Evolutionary conservation across 2,329 filamentous ascomycete genomes (phyloP).

Genomic region (Hyphodiscus sp.): DNA sequence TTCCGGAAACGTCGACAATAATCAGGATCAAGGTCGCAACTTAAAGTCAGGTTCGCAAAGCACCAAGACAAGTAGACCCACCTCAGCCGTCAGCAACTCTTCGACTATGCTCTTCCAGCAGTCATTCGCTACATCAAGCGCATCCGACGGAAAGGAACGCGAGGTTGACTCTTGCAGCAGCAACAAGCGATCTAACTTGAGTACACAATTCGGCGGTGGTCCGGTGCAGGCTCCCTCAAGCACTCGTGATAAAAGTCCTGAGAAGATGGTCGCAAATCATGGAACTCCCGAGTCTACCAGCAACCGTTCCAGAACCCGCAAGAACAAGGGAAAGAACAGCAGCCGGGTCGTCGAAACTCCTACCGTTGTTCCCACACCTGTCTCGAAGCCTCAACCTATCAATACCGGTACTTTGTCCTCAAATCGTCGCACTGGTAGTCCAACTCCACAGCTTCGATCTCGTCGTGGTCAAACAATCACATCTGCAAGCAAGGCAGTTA

Average conservation of each 20-base stretch:
- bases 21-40: neutral
- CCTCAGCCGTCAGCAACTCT: neutral
- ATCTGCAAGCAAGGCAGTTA: slow-evolving; percentile 8
- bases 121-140: neutral
- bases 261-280: neutral
- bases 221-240: neutral
- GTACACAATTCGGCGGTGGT: neutral
- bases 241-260: neutral
- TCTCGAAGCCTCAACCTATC: slow-evolving; percentile 3
- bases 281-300: neutral
- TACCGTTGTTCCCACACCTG: slow-evolving; percentile 10
- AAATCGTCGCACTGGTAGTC: slow-evolving; percentile 3
- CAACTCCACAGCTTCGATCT: slow-evolving; percentile 17
- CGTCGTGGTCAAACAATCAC: slow-evolving; percentile 15
- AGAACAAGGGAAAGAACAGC: neutral
- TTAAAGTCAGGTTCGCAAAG: neutral
- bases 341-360: neutral
- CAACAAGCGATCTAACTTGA: neutral
- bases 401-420: slow-evolving; percentile 13
- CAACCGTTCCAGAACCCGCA: neutral
- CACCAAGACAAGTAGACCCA: neutral
- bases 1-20: neutral
- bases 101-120: neutral
- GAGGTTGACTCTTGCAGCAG: neutral
- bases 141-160: neutral